These are phyloP conservation scores for Pholiota molesta DNA, from an alignment of 768 basidiomycete species.

Conservation along the genomic window DNA sequence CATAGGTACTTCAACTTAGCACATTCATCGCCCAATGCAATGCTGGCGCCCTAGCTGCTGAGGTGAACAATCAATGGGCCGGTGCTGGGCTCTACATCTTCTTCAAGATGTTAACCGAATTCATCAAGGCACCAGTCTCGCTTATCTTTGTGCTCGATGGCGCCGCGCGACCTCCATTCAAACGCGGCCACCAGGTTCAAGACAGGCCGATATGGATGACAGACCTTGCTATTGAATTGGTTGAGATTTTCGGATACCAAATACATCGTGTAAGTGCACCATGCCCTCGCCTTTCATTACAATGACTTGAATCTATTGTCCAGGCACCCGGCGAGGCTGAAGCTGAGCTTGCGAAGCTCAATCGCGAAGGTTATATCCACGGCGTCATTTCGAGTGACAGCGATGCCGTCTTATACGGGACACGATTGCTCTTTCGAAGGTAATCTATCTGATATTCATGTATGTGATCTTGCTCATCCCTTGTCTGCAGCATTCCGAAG, in stretches of 20 bases:
- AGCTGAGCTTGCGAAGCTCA: constrained; percentile 12
- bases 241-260: constrained; percentile 1
- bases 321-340: constrained; percentile 13
- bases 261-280: not conserved
- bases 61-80: not conserved
- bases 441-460: not conserved
- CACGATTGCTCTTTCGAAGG: not conserved
- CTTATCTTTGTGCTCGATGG: constrained; percentile 3
- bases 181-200: not conserved
- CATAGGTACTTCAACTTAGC: too few species aligned
- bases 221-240: not conserved
- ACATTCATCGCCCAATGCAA: constrained; percentile 3
- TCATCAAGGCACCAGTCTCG: not conserved
- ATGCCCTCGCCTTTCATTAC: not conserved
- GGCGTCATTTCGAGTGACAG: constrained; percentile 10
- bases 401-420: constrained; percentile 6
- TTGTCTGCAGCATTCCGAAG: not conserved
- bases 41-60: not conserved
- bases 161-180: not conserved
- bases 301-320: not conserved
- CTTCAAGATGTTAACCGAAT: not conserved
- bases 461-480: not conserved
- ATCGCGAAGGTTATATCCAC: not conserved
- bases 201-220: not conserved
- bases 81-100: constrained; percentile 2